A percentile compares a stretch with the other conserved stretches of the same genome.
Conservation (phyloP, 768 basidiomycete genomes). For the Candolleomyces efflorescens region DNA sequence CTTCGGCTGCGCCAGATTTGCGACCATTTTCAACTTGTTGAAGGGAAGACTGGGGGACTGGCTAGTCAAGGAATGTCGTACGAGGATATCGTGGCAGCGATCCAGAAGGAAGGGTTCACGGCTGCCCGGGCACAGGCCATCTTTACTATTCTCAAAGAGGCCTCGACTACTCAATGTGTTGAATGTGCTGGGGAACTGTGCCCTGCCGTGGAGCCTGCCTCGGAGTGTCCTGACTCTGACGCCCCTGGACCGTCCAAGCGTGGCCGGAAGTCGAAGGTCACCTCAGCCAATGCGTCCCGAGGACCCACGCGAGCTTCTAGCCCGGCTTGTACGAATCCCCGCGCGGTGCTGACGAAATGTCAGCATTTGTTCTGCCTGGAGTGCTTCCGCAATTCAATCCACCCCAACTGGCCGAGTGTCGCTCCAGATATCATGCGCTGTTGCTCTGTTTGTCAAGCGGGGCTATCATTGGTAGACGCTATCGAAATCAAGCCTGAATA, state of each 20-base stretch:
- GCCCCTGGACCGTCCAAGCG: slow-evolving; percentile 43
- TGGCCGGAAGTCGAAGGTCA: slow-evolving; percentile 44
- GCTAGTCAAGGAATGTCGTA: slow-evolving; percentile 55
- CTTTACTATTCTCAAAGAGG: slow-evolving; percentile 80
- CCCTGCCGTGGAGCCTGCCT: slow-evolving; percentile 39
- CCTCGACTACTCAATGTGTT: slow-evolving; percentile 82
- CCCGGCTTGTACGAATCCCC: slow-evolving; percentile 44
- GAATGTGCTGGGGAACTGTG: slow-evolving; percentile 83
- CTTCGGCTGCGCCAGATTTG: slow-evolving; percentile 96
- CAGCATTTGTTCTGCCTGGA: slow-evolving; percentile 88
- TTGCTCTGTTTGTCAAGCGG: slow-evolving; percentile 78
- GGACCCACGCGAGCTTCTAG: slow-evolving; percentile 71
- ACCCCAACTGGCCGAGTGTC: slow-evolving; percentile 76
- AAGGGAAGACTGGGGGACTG: slow-evolving; percentile 53
- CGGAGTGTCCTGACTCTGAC: slow-evolving; percentile 47
- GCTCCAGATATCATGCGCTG: slow-evolving; percentile 48
- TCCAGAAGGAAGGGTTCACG: slow-evolving; percentile 76
- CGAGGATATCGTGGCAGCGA: slow-evolving; percentile 74
- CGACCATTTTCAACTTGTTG: slow-evolving; percentile 89
- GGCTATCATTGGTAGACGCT: slow-evolving; percentile 66
- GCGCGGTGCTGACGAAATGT: slow-evolving; percentile 82
- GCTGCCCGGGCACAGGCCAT: slow-evolving; percentile 73
- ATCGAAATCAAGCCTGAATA: slow-evolving; percentile 72
- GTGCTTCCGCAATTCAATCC: slow-evolving; percentile 82
- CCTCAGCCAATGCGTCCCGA: slow-evolving; percentile 42